Evolutionary conservation across 257 asterid species (phyloP), one percentile per base, ranked within the genome.

Genomic region (Primulina huaijiensis): DNA sequence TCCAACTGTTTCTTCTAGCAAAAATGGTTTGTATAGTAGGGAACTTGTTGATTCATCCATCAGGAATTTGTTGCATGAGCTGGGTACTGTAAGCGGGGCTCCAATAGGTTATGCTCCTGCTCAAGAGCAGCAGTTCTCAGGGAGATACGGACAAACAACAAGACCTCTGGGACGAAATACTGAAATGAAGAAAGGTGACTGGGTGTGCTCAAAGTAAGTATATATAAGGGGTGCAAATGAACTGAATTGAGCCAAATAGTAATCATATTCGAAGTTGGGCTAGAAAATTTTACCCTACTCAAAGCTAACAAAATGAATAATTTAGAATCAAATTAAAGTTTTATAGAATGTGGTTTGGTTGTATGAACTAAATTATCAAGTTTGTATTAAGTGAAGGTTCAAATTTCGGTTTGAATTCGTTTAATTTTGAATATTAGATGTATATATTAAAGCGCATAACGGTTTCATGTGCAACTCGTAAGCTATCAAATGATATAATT

Each of bases 121-220:
- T 79, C 67, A 84, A 60, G 84, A 74, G 62, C 67, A 68, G 74
- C 90, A 70, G 63, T 80, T 80, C 50, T 62, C 83, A 23, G 82
- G 78, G 63, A 60, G 79, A 68, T 65, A 71, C 3, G 82, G 80
- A 60, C 86, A 81, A 72, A 64, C 74, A 60, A 57, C 78, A 65
- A 77, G 80, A 69, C 88, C 91, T 57, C 64, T 58, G 66, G 86
- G 90, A 74, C 96, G 79, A 75, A 83, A 85, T 80, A 72, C 85
- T 76, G 90, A 82, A 77, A 90, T 90, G 96, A 93, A 93, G 85
- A 84, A 90, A 81, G 99, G 99, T 29, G 97, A 93, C 82, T 93
- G 99, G 99, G 85, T 86, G 66, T 93, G 99, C 81, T 72, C 74
- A 40, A 93, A 87, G 99, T 93, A 85, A 75, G 90, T 79, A n/a